Conservation (phyloP, 495 filamentous ascomycete species). For the Baudoinia panamericana region DNA sequence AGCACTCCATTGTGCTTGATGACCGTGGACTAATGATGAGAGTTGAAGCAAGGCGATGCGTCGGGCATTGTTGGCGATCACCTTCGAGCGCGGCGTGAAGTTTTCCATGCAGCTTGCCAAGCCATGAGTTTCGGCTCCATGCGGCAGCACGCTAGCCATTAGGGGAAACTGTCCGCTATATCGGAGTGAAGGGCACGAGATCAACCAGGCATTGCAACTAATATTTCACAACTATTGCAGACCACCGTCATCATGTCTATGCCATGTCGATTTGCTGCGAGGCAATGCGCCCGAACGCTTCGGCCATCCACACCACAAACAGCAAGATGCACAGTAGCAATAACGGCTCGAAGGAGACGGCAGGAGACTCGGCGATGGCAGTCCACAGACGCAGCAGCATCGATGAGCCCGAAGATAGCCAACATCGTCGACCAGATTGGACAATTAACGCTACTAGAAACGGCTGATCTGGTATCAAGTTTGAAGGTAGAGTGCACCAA, state of each 20-base stretch:
- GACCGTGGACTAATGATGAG: too few species aligned
- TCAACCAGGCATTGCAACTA: neutral
- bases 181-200: slow-evolving; percentile 3
- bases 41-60: too few species aligned
- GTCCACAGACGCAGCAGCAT: slow-evolving; percentile 50
- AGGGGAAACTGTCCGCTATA: neutral
- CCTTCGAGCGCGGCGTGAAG: too few species aligned
- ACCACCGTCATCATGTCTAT: slow-evolving; percentile 39
- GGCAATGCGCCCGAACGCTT: slow-evolving; percentile 41
- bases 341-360: slow-evolving; percentile 14
- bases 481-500: slow-evolving; percentile 55
- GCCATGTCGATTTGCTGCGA: slow-evolving; percentile 44
- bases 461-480: slow-evolving; percentile 81
- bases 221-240: neutral
- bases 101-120: slow-evolving; percentile 1
- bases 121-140: neutral
- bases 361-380: slow-evolving; percentile 47
- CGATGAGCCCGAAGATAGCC: slow-evolving; percentile 68
- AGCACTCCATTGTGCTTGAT: slow-evolving; percentile 23
- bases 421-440: slow-evolving; percentile 96
- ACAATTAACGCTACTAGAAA: slow-evolving; percentile 93
- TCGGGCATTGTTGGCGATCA: too few species aligned
- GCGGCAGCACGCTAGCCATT: neutral
- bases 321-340: neutral
- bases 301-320: slow-evolving; percentile 13